These are phyloP conservation scores for Cucurbita argyrosperma DNA, from an alignment of 306 rosid genomes.

Conservation along the genomic window DNA sequence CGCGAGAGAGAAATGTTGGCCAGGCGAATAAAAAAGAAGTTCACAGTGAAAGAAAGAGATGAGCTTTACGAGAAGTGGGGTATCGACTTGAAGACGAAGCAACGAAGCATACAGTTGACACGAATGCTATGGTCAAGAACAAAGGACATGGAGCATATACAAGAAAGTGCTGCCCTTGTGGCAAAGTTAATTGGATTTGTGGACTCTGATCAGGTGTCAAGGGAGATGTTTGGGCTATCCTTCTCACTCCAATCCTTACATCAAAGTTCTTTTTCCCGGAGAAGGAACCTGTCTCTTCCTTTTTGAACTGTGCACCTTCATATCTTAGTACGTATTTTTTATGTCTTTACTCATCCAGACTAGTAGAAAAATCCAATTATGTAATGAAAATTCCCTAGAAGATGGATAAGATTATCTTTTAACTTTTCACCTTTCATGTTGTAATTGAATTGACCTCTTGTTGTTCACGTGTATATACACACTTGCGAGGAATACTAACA, in stretches of 20 bases:
- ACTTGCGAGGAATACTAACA: neutral
- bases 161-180: constrained; percentile 62
- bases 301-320: constrained; percentile 5
- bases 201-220: constrained; percentile 28
- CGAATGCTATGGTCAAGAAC: constrained; percentile 45
- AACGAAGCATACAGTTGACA: constrained; percentile 60
- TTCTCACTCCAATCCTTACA: constrained; percentile 26
- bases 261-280: constrained; percentile 27
- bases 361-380: neutral
- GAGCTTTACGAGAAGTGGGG: constrained; percentile 56
- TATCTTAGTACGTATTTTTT: neutral
- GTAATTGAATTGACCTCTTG: neutral
- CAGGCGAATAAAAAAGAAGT: constrained; percentile 53
- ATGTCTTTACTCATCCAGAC: neutral
- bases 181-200: constrained; percentile 56
- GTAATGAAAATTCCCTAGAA: neutral
- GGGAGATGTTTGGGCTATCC: constrained; percentile 44
- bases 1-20: constrained; percentile 74
- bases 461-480: neutral
- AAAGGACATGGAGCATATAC: constrained; percentile 35
- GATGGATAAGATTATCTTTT: neutral
- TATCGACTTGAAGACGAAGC: constrained; percentile 40
- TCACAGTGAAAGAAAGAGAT: constrained; percentile 40
- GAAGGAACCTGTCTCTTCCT: constrained; percentile 23
- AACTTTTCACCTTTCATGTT: neutral